These are phyloP conservation scores for Xenoacremonium recifei DNA, from an alignment of 2,329 filamentous ascomycete genomes.

Conservation along the genomic window DNA sequence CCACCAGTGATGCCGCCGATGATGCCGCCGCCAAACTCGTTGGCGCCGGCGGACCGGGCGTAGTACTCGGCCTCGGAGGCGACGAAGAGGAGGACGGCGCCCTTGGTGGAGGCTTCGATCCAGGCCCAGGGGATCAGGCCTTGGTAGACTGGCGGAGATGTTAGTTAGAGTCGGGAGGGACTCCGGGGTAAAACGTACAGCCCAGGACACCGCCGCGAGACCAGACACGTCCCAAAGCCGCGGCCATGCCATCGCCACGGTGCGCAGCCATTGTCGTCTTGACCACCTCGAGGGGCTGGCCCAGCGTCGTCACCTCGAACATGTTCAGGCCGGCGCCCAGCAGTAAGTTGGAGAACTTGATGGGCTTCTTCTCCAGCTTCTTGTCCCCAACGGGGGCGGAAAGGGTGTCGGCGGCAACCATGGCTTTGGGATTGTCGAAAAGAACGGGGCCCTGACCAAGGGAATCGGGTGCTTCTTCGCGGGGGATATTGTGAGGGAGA, in stretches of 20 bases:
- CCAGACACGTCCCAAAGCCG: constrained; percentile 87
- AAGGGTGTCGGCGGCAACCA: constrained; percentile 60
- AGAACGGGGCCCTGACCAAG: constrained; percentile 94
- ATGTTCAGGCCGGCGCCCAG: constrained; percentile 91
- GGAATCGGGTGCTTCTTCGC: constrained; percentile 89
- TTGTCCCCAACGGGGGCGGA: constrained; percentile 48
- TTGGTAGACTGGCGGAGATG: constrained; percentile 76
- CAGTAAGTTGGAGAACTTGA: constrained; percentile 99
- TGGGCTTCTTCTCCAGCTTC: constrained; percentile 93
- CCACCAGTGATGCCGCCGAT: constrained; percentile 88
- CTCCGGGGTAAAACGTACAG: constrained; percentile 65
- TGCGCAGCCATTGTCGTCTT: constrained; percentile 99
- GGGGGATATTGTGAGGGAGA: too few species aligned
- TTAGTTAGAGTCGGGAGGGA: constrained; percentile 21
- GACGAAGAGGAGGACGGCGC: constrained; percentile 97
- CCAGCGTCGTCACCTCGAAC: constrained; percentile 75
- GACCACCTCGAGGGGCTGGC: constrained; percentile 90
- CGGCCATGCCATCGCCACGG: constrained; percentile 80
- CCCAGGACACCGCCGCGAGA: constrained; percentile 87
- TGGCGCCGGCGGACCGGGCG: constrained; percentile 78
- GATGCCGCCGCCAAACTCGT: constrained; percentile 87
- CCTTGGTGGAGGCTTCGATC: constrained; percentile 99
- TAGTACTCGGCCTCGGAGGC: constrained; percentile 98
- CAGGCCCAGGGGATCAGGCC: constrained; percentile 99
- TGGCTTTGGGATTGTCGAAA: constrained; percentile 53